Conservation (phyloP, 202 grass and related monocot genomes). For the Setaria viridis region DNA sequence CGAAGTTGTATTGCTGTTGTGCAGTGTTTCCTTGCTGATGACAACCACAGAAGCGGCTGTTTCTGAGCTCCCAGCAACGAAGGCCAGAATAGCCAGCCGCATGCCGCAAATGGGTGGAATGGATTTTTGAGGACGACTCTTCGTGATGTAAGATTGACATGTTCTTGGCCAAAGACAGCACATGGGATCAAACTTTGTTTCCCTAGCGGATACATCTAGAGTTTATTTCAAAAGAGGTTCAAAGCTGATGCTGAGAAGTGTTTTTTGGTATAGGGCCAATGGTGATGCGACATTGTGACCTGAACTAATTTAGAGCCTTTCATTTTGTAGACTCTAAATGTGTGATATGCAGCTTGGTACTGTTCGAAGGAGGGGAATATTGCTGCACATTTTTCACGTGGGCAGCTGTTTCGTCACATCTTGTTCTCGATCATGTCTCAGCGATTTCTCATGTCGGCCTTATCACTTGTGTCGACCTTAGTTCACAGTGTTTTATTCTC, state of each 20-base stretch:
- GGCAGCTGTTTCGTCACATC: neutral
- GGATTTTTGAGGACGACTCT: slow-evolving; percentile 49
- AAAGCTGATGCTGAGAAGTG: slow-evolving; percentile 15
- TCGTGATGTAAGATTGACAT: neutral
- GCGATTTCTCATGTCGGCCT: neutral
- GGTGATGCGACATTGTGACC: slow-evolving; percentile 39
- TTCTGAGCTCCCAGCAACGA: slow-evolving; percentile 65
- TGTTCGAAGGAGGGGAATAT: neutral
- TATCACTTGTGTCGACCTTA: neutral
- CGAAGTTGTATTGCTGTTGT: slow-evolving; percentile 26
- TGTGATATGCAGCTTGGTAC: neutral
- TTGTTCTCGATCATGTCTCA: neutral
- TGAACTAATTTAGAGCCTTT: slow-evolving; percentile 10
- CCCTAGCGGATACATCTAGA: neutral
- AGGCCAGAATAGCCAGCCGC: slow-evolving; percentile 57
- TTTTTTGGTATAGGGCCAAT: slow-evolving; percentile 10
- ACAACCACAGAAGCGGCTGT: slow-evolving; percentile 80
- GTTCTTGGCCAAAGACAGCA: neutral
- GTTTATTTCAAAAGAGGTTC: slow-evolving; percentile 17
- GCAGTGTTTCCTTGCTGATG: slow-evolving; percentile 87
- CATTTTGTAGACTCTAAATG: neutral
- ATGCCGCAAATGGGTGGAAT: slow-evolving; percentile 79
- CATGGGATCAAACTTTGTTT: neutral
- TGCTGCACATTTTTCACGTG: neutral
- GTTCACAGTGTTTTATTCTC: too few relatives aligned